A percentile compares a stretch with the other conserved stretches of the same genome.
Conservation (phyloP, 805 yeast genomes). For the Lipomyces chichibuensis region DNA sequence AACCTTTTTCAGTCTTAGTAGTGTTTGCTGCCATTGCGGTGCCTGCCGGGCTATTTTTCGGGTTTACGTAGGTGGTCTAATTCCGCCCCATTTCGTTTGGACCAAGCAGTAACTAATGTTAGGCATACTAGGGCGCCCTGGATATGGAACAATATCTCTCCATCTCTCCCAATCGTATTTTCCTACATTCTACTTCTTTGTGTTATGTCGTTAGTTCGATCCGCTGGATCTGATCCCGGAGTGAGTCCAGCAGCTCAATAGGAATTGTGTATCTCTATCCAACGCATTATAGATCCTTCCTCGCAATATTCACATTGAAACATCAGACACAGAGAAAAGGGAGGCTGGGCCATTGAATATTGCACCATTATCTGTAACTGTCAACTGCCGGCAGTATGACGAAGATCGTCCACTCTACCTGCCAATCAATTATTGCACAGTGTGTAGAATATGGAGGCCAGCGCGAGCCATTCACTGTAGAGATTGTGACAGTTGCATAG, state of each 20-base stretch:
- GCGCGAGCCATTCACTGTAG: conserved; percentile 22
- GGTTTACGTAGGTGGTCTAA: conserved; percentile 1
- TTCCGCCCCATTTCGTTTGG: not conserved
- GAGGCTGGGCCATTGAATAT: not conserved
- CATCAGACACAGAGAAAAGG: not conserved
- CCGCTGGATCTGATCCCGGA: conserved; percentile 11
- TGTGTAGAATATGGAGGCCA: conserved; percentile 20
- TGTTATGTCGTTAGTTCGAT: not conserved
- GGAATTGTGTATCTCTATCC: not conserved
- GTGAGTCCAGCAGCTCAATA: not conserved
- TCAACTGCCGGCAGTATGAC: conserved; percentile 5
- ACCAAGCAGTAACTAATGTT: not conserved
- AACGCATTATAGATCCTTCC: not conserved
- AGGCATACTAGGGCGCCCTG: conserved; percentile 4
- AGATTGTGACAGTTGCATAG: conserved; percentile 16
- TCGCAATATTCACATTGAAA: conserved; percentile 1
- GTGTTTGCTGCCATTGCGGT: not conserved
- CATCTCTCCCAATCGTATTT: conserved; percentile 8
- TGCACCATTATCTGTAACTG: not conserved
- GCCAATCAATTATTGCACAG: conserved; percentile 17
- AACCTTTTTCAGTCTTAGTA: not conserved
- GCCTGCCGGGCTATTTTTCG: not conserved
- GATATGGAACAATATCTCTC: conserved; percentile 8
- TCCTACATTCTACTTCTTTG: not conserved
- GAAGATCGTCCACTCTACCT: not conserved